Percentiles rank a stretch among this genome's conserved stretches.
These are phyloP conservation scores for Colletotrichum sansevieriae DNA, from an alignment of 2,329 filamentous ascomycete genomes.

Conservation along the genomic window DNA sequence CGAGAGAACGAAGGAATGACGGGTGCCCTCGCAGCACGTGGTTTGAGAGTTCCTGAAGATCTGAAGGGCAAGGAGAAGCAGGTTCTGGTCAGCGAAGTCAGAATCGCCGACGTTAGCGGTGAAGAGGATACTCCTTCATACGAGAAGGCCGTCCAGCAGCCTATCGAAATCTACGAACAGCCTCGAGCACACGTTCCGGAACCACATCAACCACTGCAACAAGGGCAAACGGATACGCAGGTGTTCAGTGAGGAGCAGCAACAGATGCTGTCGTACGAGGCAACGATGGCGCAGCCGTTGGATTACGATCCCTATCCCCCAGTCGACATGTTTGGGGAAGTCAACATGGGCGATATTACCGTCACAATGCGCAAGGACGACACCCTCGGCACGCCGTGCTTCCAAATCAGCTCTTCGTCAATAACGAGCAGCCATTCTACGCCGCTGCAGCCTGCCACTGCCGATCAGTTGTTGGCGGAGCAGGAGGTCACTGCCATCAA, in stretches of 20 bases:
- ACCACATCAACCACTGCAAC: constrained; percentile 13
- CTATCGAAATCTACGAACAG: not conserved
- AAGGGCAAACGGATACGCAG: not conserved
- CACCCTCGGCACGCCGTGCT: constrained; percentile 57
- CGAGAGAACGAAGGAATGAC: constrained; percentile 60
- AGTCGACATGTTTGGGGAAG: constrained; percentile 50
- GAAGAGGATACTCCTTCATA: not conserved
- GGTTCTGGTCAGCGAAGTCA: constrained; percentile 3
- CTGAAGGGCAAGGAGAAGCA: constrained; percentile 19
- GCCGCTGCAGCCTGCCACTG: constrained; percentile 41
- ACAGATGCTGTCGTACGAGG: constrained; percentile 31
- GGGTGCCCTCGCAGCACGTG: constrained; percentile 48
- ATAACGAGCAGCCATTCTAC: constrained; percentile 39
- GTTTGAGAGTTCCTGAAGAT: constrained; percentile 28
- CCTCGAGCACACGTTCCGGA: not conserved
- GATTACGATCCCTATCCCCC: constrained; percentile 37
- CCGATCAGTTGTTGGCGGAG: constrained; percentile 49
- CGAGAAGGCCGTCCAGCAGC: not conserved
- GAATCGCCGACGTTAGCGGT: not conserved
- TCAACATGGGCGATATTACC: constrained; percentile 54
- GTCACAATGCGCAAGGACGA: constrained; percentile 59
- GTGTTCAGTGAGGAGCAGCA: constrained; percentile 13
- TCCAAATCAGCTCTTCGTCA: constrained; percentile 54
- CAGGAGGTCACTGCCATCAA: constrained; percentile 64
- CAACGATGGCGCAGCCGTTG: constrained; percentile 1